Evolutionary conservation across 331 rosid species (phyloP).

Genomic region (Dryas integrifolia): DNA sequence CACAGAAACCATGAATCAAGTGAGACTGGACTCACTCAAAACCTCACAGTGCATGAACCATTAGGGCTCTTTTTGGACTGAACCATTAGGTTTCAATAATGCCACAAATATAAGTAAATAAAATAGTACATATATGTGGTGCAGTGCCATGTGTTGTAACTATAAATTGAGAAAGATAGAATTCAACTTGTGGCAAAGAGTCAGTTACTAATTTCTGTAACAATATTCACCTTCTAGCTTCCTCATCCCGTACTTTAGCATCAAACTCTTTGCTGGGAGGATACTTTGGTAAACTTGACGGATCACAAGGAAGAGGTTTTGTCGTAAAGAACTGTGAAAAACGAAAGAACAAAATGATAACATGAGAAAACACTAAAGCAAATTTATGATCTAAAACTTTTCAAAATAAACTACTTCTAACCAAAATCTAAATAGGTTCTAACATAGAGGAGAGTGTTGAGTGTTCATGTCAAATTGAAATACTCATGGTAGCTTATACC

Average conservation of each 20-base stretch:
- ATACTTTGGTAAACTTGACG: constrained; percentile 88
- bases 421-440: background rate
- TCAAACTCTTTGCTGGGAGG: constrained; percentile 99
- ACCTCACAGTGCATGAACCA: background rate
- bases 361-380: constrained; percentile 13
- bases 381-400: background rate
- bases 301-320: constrained; percentile 94
- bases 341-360: constrained; percentile 19
- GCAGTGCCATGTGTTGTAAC: background rate
- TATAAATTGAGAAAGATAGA: background rate
- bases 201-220: constrained; percentile 17
- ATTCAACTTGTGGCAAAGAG: background rate
- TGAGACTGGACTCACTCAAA: background rate
- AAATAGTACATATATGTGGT: background rate
- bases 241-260: constrained; percentile 91
- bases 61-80: background rate
- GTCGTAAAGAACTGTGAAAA: constrained; percentile 66
- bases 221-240: constrained; percentile 74
- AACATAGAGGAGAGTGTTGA: background rate
- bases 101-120: background rate
- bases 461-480: background rate
- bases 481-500: background rate
- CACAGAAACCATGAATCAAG: constrained; percentile 4
- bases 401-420: background rate
- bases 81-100: background rate